Percentiles rank a stretch among this genome's conserved stretches.
Conservation (phyloP, 371 early-diverging fungal species). For the Syncephalastrum racemosum region DNA sequence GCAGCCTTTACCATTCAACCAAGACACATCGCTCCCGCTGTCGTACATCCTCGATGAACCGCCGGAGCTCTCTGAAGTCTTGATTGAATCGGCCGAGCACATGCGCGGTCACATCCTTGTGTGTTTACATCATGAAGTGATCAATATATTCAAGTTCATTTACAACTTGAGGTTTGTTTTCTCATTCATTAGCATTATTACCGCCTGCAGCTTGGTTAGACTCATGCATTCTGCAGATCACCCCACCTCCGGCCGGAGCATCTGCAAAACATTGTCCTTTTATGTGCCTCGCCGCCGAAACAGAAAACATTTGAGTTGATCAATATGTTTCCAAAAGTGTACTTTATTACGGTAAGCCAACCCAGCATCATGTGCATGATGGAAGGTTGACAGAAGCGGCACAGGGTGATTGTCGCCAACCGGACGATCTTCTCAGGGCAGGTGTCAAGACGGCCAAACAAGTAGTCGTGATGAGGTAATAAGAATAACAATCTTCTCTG, state of each 20-base stretch:
- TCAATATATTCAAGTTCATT: constrained; percentile 49
- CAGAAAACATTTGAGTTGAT: constrained; percentile 46
- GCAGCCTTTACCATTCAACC: constrained; percentile 16
- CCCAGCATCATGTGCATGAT: neutral
- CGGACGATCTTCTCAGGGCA: constrained; percentile 57
- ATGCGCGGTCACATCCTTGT: constrained; percentile 46
- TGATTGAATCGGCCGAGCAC: constrained; percentile 31
- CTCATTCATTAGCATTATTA: neutral
- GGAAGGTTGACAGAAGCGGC: no score
- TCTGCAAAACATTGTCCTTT: constrained; percentile 55
- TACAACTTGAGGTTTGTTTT: constrained; percentile 33
- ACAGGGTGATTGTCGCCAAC: constrained; percentile 57
- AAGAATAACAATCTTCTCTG: neutral
- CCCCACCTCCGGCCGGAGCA: constrained; percentile 38
- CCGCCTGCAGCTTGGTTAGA: neutral
- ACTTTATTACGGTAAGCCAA: constrained; percentile 50
- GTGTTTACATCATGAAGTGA: constrained; percentile 44
- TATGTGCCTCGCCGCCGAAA: constrained; percentile 44
- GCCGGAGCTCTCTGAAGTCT: constrained; percentile 20
- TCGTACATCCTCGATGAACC: constrained; percentile 51
- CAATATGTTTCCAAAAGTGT: constrained; percentile 54
- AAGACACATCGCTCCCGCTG: constrained; percentile 36
- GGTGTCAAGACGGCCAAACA: constrained; percentile 57
- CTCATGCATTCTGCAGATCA: constrained; percentile 18
- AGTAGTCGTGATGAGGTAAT: constrained; percentile 59